Evolutionary conservation across 2,329 filamentous ascomycete species (phyloP).

Genomic region (Chrysoporthe austroafricana): DNA sequence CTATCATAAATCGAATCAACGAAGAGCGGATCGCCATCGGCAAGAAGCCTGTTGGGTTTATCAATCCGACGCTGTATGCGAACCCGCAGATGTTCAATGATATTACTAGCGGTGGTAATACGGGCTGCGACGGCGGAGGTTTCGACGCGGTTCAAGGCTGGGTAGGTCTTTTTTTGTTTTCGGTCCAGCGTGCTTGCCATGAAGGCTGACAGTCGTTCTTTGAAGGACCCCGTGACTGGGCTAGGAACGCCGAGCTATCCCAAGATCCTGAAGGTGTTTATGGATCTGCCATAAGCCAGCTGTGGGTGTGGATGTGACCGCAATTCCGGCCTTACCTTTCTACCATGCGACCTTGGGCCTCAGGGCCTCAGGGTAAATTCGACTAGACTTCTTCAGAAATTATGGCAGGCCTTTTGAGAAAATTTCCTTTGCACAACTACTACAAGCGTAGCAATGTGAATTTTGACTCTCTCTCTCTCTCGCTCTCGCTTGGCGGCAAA

Average conservation of each 20-base stretch:
- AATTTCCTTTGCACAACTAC: no score
- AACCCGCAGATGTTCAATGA: slow-evolving; percentile 39
- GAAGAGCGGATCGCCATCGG: slow-evolving; percentile 58
- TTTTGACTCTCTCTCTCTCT: not conserved
- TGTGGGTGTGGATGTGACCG: not conserved
- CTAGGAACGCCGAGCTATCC: slow-evolving; percentile 32
- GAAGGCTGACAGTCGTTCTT: not conserved
- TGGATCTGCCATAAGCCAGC: slow-evolving; percentile 15
- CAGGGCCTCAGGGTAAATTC: not conserved
- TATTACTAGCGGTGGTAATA: slow-evolving; percentile 36
- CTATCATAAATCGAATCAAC: slow-evolving; percentile 64
- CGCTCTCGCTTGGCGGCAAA: not conserved
- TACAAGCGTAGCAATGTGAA: no score
- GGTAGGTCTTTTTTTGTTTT: slow-evolving; percentile 21
- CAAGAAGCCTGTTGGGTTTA: slow-evolving; percentile 43
- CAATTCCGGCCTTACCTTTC: not conserved
- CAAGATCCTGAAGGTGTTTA: slow-evolving; percentile 18
- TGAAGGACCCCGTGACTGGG: slow-evolving; percentile 32
- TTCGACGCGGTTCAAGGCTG: slow-evolving; percentile 37
- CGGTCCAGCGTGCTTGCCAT: not conserved
- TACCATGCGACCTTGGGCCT: not conserved
- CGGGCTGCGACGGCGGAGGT: slow-evolving; percentile 37
- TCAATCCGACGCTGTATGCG: slow-evolving; percentile 38
- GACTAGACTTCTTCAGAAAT: not conserved
- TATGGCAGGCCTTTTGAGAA: no score